Percentiles rank a stretch among this genome's conserved stretches.
phyloP scores from a whole-genome alignment of 768 basidiomycete species.

The Megacollybia marginata region DNA sequence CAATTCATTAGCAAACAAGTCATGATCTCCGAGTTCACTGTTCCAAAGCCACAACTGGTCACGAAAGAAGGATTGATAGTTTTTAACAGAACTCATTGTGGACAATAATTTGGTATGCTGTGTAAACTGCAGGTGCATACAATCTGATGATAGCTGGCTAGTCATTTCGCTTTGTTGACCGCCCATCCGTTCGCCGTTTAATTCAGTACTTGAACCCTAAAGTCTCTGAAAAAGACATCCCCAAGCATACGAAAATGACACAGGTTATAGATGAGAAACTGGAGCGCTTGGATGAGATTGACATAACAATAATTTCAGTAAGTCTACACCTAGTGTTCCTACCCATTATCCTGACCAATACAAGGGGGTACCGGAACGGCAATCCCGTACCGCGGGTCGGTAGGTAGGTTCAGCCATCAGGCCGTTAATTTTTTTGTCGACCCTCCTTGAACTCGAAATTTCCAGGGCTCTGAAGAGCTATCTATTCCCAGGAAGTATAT shows the following conservation, averaged over 20 bases:
- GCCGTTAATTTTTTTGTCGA: too few species aligned
- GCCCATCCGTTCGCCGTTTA: conserved; percentile 2
- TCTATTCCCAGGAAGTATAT: too few species aligned
- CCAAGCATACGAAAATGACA: conserved; percentile 6
- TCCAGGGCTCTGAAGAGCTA: too few species aligned
- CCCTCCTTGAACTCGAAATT: too few species aligned
- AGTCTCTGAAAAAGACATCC: conserved; percentile 7
- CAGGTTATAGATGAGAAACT: conserved; percentile 6
- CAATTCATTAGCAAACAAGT: not conserved
- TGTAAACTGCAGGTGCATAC: not conserved
- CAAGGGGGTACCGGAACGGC: too few species aligned
- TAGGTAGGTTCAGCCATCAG: too few species aligned
- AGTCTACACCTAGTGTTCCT: too few species aligned
- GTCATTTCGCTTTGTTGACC: conserved; percentile 12
- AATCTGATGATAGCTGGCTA: not conserved
- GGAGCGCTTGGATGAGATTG: conserved; percentile 6
- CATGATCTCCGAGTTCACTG: conserved; percentile 1
- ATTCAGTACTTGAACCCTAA: conserved; percentile 5
- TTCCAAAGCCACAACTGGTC: conserved; percentile 1
- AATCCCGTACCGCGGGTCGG: too few species aligned
- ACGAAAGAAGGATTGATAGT: conserved; percentile 8
- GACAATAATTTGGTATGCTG: conserved; percentile 10
- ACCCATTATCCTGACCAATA: too few species aligned
- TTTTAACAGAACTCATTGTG: conserved; percentile 10
- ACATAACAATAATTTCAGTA: conserved; percentile 4